Evolutionary conservation across 2,329 filamentous ascomycete species (phyloP).

Genomic region (Aspergillus neotritici): DNA sequence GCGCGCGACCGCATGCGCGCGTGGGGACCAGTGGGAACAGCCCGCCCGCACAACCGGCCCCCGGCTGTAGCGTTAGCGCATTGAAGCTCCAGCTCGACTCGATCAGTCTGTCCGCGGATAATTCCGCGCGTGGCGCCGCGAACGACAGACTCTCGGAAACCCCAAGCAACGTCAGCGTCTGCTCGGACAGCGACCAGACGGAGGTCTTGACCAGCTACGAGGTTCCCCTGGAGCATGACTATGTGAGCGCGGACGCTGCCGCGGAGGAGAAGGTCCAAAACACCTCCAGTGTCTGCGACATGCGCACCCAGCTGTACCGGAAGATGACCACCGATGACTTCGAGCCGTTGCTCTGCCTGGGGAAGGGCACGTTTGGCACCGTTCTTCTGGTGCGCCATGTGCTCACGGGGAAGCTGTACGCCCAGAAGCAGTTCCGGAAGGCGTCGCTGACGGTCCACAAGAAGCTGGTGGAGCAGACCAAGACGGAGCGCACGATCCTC

Average conservation of each 20-base stretch:
- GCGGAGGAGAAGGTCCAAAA: conserved; percentile 28
- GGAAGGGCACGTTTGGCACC: conserved; percentile 93
- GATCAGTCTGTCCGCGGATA: conserved; percentile 60
- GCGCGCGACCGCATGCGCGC: conserved; percentile 24
- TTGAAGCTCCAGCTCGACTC: conserved; percentile 76
- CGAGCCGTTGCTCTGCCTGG: conserved; percentile 81
- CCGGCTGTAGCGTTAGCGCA: conserved; percentile 68
- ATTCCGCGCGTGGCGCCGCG: conserved; percentile 52
- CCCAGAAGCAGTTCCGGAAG: conserved; percentile 98
- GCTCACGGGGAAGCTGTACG: conserved; percentile 80
- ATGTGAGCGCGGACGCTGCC: conserved; percentile 59
- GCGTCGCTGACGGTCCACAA: conserved; percentile 93
- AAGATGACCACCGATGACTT: conserved; percentile 95
- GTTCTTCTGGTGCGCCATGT: conserved; percentile 90
- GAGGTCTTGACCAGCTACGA: conserved; percentile 77
- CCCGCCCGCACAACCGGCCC: conserved; percentile 47
- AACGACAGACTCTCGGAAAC: conserved; percentile 43
- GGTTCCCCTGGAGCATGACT: conserved; percentile 77
- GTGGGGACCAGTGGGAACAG: conserved; percentile 34
- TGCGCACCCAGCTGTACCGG: conserved; percentile 51
- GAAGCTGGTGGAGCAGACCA: conserved; percentile 92
- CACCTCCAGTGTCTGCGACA: conserved; percentile 51
- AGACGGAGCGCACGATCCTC: conserved; percentile 89
- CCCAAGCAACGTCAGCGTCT: conserved; percentile 54
- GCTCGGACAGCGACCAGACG: conserved; percentile 59